phyloP scores from a whole-genome alignment of 2,329 filamentous ascomycete genomes.

The Didymella lethalis region DNA sequence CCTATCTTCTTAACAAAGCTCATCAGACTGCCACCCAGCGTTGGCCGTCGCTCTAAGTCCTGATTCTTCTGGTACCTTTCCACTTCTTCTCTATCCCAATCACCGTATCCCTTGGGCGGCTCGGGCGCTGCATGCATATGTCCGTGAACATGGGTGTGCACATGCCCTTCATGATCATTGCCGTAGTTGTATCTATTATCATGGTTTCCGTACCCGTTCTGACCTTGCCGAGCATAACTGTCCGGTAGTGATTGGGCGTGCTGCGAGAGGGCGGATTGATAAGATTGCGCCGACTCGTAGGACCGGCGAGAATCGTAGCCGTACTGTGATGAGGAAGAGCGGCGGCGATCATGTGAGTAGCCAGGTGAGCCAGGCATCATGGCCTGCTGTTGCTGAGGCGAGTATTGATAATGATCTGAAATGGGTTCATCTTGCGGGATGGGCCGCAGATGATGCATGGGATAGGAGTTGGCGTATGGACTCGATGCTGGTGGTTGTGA shows the following conservation, averaged over 20 bases:
- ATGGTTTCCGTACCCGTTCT: background rate
- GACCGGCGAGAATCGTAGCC: constrained; percentile 8
- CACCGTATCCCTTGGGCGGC: constrained; percentile 14
- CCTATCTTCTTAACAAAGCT: constrained; percentile 27
- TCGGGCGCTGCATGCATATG: background rate
- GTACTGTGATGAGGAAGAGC: constrained; percentile 12
- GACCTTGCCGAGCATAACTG: constrained; percentile 1
- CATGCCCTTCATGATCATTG: background rate
- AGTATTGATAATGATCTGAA: constrained; percentile 5
- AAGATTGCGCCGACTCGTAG: constrained; percentile 13
- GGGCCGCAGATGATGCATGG: constrained; percentile 15
- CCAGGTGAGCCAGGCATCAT: background rate
- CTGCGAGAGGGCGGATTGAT: constrained; percentile 8
- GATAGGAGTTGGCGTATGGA: constrained; percentile 9
- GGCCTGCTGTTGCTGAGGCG: constrained; percentile 3
- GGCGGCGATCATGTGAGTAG: constrained; percentile 5
- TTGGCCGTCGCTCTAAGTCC: constrained; percentile 37
- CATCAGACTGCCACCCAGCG: constrained; percentile 39
- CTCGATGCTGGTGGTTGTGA: constrained; percentile 3
- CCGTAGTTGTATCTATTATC: constrained; percentile 3
- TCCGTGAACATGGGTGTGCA: background rate
- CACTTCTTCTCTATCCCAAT: constrained; percentile 27
- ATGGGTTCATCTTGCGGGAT: constrained; percentile 22
- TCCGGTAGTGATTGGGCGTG: background rate
- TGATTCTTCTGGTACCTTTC: constrained; percentile 27